Evolutionary conservation across 305 asterid genomes (phyloP).

Genomic region (Stenogyne calaminthoides): DNA sequence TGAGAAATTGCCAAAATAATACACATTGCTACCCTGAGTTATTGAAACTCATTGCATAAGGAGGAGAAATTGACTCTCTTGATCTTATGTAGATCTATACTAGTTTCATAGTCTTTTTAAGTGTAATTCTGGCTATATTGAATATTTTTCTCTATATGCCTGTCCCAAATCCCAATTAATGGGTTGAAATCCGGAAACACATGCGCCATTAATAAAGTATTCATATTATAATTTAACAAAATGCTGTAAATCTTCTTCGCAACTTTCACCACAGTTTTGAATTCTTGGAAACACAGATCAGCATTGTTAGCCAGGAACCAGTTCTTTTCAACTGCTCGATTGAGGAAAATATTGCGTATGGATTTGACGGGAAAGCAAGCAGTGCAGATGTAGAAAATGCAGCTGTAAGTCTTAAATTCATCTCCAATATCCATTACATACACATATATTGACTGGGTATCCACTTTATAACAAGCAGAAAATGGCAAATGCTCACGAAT

Average conservation of each 20-base stretch:
- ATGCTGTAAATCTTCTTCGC: not conserved
- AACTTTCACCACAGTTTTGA: not conserved
- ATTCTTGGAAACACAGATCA: slow-evolving; percentile 47
- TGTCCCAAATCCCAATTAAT: too few species aligned
- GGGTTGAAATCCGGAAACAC: not conserved
- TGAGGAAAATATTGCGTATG: slow-evolving; percentile 83
- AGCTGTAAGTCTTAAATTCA: slow-evolving; percentile 51
- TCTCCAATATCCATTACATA: not conserved
- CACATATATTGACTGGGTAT: slow-evolving; percentile 7
- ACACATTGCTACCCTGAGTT: not conserved
- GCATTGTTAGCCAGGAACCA: slow-evolving; percentile 94
- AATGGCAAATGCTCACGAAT: slow-evolving; percentile 89
- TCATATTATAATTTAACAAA: not conserved
- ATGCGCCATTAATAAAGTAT: not conserved
- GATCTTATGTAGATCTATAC: not conserved
- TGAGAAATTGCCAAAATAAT: not conserved
- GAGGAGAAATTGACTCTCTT: not conserved
- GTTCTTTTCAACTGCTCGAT: slow-evolving; percentile 88
- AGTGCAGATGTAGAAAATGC: slow-evolving; percentile 62
- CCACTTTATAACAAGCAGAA: slow-evolving; percentile 47
- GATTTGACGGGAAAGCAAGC: slow-evolving; percentile 76
- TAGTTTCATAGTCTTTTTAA: not conserved
- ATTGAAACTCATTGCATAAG: not conserved
- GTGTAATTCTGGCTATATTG: not conserved
- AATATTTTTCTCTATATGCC: not conserved